Conservation (phyloP, 2,329 filamentous ascomycete genomes). For the Capronia coronata region DNA sequence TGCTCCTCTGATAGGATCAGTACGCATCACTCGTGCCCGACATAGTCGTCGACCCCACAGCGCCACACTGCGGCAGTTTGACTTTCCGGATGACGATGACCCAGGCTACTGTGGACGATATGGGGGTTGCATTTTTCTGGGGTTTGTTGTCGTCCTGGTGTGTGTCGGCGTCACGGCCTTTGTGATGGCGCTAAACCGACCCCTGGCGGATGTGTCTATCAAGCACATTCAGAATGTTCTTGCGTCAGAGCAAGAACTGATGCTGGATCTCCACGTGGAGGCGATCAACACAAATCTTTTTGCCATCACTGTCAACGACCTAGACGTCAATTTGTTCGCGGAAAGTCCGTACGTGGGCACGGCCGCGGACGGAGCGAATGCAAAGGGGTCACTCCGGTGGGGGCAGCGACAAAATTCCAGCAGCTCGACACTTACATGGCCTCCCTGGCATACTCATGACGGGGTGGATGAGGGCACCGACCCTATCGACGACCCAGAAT, state of each 20-base stretch:
- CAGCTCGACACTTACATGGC: slow-evolving; percentile 16
- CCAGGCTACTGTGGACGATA: slow-evolving; percentile 64
- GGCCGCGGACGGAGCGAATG: slow-evolving; percentile 21
- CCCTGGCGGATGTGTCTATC: slow-evolving; percentile 71
- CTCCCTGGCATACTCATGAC: slow-evolving; percentile 27
- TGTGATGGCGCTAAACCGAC: slow-evolving; percentile 84
- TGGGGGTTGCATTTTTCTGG: slow-evolving; percentile 80
- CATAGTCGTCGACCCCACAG: slow-evolving; percentile 49
- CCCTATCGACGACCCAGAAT: slow-evolving; percentile 57
- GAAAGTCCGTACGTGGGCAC: slow-evolving; percentile 82
- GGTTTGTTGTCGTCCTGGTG: slow-evolving; percentile 71
- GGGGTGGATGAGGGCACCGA: slow-evolving; percentile 54
- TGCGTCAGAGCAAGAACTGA: slow-evolving; percentile 88
- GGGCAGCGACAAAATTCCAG: slow-evolving; percentile 23
- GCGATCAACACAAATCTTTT: slow-evolving; percentile 92
- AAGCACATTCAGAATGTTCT: slow-evolving; percentile 80
- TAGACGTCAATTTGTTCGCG: slow-evolving; percentile 89
- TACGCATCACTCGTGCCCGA: slow-evolving; percentile 57
- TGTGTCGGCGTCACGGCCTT: slow-evolving; percentile 82
- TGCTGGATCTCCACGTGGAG: slow-evolving; percentile 82
- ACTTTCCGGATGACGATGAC: slow-evolving; percentile 62
- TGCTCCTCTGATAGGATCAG: slow-evolving; percentile 66
- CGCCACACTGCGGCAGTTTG: slow-evolving; percentile 60
- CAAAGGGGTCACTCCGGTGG: slow-evolving; percentile 30
- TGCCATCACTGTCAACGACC: slow-evolving; percentile 73